These are phyloP conservation scores for Phytophthora colocasiae DNA, from an alignment of 352 stramenopile genomes.

Conservation along the genomic window DNA sequence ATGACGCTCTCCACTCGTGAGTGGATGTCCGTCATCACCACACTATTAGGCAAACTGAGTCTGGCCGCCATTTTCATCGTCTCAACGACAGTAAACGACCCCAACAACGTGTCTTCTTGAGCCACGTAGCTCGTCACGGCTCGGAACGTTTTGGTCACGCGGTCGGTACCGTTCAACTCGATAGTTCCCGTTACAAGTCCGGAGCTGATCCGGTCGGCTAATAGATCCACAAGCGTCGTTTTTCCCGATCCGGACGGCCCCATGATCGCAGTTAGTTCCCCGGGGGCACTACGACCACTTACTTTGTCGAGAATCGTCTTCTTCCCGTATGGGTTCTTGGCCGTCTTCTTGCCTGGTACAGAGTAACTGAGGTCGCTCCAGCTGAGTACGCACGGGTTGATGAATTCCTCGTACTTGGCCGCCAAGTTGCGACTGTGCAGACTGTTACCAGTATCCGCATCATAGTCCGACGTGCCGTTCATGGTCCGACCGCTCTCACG, in stretches of 20 bases:
- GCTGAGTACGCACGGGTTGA: conserved; percentile 31
- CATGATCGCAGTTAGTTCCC: conserved; percentile 70
- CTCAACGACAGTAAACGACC: conserved; percentile 76
- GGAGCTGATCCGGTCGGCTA: conserved; percentile 62
- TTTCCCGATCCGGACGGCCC: conserved; percentile 64
- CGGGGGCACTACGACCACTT: conserved; percentile 50
- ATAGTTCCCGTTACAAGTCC: conserved; percentile 50
- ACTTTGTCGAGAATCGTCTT: conserved; percentile 60
- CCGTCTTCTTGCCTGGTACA: conserved; percentile 14
- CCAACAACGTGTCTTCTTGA: conserved; percentile 67
- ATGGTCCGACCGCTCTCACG: conserved; percentile 26
- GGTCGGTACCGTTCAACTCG: conserved; percentile 48
- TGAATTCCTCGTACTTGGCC: conserved; percentile 33
- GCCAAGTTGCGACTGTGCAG: conserved; percentile 20
- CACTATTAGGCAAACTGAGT: conserved; percentile 50
- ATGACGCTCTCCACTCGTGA: conserved; percentile 56
- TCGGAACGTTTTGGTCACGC: conserved; percentile 45
- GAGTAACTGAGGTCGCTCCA: conserved; percentile 35
- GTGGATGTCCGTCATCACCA: conserved; percentile 33
- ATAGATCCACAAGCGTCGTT: conserved; percentile 65
- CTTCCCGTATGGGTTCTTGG: conserved; percentile 28
- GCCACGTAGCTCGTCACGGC: conserved; percentile 61
- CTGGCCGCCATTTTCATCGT: conserved; percentile 65
- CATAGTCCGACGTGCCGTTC: conserved; percentile 31
- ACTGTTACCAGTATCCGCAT: conserved; percentile 14